phyloP scores from a whole-genome alignment of 2,329 filamentous ascomycete species.

The Fusarium sublunatum region DNA sequence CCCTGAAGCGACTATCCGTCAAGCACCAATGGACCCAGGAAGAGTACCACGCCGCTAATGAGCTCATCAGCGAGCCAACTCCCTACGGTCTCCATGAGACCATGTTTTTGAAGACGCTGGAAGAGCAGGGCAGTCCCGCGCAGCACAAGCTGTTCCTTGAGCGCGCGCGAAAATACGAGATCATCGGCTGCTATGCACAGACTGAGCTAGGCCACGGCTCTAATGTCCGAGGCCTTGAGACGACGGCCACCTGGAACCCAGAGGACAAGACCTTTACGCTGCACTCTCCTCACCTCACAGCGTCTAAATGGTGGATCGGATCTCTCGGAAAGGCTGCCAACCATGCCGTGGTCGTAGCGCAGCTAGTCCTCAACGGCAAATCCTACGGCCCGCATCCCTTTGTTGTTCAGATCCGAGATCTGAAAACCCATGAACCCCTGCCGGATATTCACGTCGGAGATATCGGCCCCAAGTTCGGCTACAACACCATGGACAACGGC shows the following conservation, averaged over 20 bases:
- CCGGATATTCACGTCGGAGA: constrained; percentile 80
- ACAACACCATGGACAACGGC: constrained; percentile 86
- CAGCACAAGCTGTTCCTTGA: constrained; percentile 80
- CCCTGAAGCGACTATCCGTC: constrained; percentile 72
- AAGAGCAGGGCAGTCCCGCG: constrained; percentile 77
- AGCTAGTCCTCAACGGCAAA: constrained; percentile 76
- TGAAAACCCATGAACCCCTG: constrained; percentile 75
- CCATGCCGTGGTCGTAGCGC: constrained; percentile 82
- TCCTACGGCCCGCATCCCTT: constrained; percentile 81
- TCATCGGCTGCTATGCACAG: constrained; percentile 83
- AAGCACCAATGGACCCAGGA: constrained; percentile 76
- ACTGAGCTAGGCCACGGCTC: constrained; percentile 84
- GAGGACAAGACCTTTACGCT: constrained; percentile 80
- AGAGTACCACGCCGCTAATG: constrained; percentile 72
- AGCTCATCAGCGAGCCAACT: constrained; percentile 77
- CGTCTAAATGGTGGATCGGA: constrained; percentile 88
- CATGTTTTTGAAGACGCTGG: constrained; percentile 66
- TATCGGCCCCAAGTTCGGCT: constrained; percentile 83
- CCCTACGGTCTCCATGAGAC: constrained; percentile 77
- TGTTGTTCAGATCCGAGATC: constrained; percentile 77
- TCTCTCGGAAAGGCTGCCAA: constrained; percentile 81
- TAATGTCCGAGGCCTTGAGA: constrained; percentile 79
- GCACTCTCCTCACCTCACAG: constrained; percentile 78
- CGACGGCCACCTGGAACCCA: constrained; percentile 78
- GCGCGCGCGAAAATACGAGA: constrained; percentile 74